phyloP scores from a whole-genome alignment of 106 monocot species.

The Platanthera guangdongensis region DNA sequence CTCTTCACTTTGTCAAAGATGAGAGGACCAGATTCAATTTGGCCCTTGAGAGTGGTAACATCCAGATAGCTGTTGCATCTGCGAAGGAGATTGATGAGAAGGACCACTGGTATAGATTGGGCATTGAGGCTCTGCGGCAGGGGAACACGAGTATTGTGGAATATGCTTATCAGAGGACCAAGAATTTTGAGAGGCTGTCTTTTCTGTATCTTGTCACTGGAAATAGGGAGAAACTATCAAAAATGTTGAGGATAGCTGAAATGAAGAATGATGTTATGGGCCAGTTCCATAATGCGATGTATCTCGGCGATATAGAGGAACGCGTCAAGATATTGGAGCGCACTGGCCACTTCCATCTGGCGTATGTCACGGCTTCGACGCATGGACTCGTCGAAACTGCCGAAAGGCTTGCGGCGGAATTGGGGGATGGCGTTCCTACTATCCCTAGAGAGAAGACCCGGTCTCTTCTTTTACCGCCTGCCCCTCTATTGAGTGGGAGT shows the following conservation, averaged over 20 bases:
- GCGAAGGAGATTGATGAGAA: slow-evolving; percentile 39
- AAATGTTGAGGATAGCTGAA: slow-evolving; percentile 39
- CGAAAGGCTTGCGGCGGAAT: slow-evolving; percentile 44
- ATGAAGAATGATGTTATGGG: slow-evolving; percentile 35
- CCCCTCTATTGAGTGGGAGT: slow-evolving; percentile 25
- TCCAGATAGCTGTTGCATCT: slow-evolving; percentile 35
- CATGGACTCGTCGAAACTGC: slow-evolving; percentile 52
- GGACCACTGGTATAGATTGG: slow-evolving; percentile 33
- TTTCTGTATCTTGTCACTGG: slow-evolving; percentile 38
- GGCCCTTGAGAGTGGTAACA: slow-evolving; percentile 61
- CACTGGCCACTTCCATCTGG: slow-evolving; percentile 43
- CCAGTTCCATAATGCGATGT: slow-evolving; percentile 39
- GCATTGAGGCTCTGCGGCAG: slow-evolving; percentile 31
- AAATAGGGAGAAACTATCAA: slow-evolving; percentile 36
- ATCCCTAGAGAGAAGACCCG: slow-evolving; percentile 30
- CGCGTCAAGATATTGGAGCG: slow-evolving; percentile 36
- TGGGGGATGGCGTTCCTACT: slow-evolving; percentile 32
- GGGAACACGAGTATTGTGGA: slow-evolving; percentile 34
- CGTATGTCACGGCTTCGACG: slow-evolving; percentile 35
- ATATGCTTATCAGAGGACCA: slow-evolving; percentile 35
- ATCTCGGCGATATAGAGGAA: slow-evolving; percentile 31
- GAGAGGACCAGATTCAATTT: slow-evolving; percentile 55
- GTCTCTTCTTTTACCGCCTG: slow-evolving; percentile 48
- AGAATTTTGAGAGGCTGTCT: slow-evolving; percentile 37
- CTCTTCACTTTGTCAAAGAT: slow-evolving; percentile 51